Conservation (phyloP, 2,329 filamentous ascomycete genomes). For the Xylariaceae sp. region DNA sequence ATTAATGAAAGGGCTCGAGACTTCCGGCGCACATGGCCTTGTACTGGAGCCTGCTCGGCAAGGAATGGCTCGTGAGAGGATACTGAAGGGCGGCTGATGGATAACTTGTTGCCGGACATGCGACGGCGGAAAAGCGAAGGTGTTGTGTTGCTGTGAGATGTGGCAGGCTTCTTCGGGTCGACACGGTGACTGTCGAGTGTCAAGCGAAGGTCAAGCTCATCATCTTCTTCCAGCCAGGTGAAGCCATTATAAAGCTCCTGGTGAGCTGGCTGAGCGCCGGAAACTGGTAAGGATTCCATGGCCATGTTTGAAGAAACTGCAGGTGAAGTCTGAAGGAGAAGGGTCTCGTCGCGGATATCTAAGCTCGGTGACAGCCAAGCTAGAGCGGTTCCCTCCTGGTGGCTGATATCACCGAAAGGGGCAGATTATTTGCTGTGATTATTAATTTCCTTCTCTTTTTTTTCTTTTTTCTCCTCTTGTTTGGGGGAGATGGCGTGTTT, state of each 20-base stretch:
- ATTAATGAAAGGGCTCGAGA: slow-evolving; percentile 54
- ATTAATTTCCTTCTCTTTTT: slow-evolving; percentile 19
- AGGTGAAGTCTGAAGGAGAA: slow-evolving; percentile 37
- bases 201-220: slow-evolving; percentile 62
- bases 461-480: slow-evolving; percentile 34
- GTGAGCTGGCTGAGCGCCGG: slow-evolving; percentile 27
- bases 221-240: slow-evolving; percentile 68
- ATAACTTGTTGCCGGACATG: slow-evolving; percentile 65
- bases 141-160: slow-evolving; percentile 36
- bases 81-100: slow-evolving; percentile 51
- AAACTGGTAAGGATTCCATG: slow-evolving; percentile 29
- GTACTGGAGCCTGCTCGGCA: slow-evolving; percentile 25
- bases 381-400: neutral
- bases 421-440: neutral
- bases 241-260: slow-evolving; percentile 62
- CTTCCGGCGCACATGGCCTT: slow-evolving; percentile 43
- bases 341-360: slow-evolving; percentile 49
- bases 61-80: slow-evolving; percentile 38
- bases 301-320: slow-evolving; percentile 18
- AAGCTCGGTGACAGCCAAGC: neutral
- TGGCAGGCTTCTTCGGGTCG: slow-evolving; percentile 46
- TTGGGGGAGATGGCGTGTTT: neutral
- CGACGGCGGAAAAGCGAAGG: slow-evolving; percentile 60
- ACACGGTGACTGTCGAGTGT: slow-evolving; percentile 66
- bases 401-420: slow-evolving; percentile 35